Percentiles rank a stretch among this genome's conserved stretches.
Evolutionary conservation across 805 yeast species (phyloP).

Genomic region (Komagataella pastoris): DNA sequence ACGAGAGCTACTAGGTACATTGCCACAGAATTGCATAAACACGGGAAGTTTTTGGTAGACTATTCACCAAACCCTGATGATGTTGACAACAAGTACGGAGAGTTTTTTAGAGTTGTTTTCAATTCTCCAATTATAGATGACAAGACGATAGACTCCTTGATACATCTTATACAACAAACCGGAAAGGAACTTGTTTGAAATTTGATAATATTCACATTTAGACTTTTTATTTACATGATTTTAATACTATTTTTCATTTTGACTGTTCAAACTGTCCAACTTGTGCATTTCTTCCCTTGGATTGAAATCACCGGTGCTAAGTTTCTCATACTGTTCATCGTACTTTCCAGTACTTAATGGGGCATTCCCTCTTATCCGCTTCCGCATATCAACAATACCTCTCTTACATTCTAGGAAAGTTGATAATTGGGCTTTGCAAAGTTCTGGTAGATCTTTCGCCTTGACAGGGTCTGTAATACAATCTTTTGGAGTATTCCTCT

Average conservation of each 20-base stretch:
- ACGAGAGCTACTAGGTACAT: conserved; percentile 49
- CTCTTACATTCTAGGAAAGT: conserved; percentile 84
- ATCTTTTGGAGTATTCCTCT: conserved; percentile 80
- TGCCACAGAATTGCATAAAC: conserved; percentile 41
- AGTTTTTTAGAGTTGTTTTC: conserved; percentile 76
- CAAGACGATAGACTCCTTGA: conserved; percentile 29
- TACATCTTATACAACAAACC: conserved; percentile 8
- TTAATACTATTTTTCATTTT: conserved; percentile 24
- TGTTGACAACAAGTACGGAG: conserved; percentile 39
- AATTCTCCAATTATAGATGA: conserved; percentile 50
- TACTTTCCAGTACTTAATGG: conserved; percentile 86
- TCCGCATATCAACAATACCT: conserved; percentile 85
- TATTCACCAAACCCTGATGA: conserved; percentile 57
- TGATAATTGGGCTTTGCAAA: conserved; percentile 73
- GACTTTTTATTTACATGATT: neutral
- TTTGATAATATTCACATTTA: neutral
- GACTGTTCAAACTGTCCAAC: conserved; percentile 41
- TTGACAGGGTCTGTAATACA: conserved; percentile 77
- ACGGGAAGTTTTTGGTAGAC: conserved; percentile 63
- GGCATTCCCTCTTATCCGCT: conserved; percentile 88
- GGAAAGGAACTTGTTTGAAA: neutral
- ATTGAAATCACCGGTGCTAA: conserved; percentile 72
- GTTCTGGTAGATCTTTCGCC: conserved; percentile 66
- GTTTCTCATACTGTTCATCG: conserved; percentile 73
- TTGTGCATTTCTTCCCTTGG: conserved; percentile 71